A percentile compares a stretch with the other conserved stretches of the same genome.
Evolutionary conservation across 176 grass and related monocot species (phyloP).

Genomic region (Bolboschoenus planiculmis): DNA sequence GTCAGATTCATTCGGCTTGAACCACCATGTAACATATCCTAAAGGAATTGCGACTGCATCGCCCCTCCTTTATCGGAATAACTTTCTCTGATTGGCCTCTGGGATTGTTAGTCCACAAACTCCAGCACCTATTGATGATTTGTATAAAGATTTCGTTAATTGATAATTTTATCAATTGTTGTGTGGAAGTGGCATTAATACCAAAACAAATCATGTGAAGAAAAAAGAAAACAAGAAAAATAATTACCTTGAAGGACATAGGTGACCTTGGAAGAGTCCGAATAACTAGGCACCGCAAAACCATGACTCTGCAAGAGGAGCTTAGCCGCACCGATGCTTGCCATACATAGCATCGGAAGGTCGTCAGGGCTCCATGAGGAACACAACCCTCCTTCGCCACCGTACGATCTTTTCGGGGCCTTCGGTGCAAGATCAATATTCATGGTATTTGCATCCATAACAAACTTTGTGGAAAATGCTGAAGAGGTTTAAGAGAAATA

Average conservation of each 20-base stretch:
- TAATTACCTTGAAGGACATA: background rate
- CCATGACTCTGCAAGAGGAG: slow-evolving; percentile 49
- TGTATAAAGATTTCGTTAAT: background rate
- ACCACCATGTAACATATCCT: slow-evolving; percentile 77
- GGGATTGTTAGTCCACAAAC: background rate
- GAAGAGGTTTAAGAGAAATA: background rate
- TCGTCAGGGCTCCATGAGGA: slow-evolving; percentile 59
- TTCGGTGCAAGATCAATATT: slow-evolving; percentile 63
- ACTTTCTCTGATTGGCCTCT: slow-evolving; percentile 57
- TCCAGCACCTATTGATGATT: background rate
- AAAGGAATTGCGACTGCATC: slow-evolving; percentile 76
- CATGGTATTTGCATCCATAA: slow-evolving; percentile 34
- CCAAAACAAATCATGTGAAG: background rate
- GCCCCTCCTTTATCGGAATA: slow-evolving; percentile 55
- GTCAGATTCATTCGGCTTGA: slow-evolving; percentile 42
- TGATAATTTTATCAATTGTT: background rate
- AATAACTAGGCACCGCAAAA: slow-evolving; percentile 67
- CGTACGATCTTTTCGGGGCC: slow-evolving; percentile 43
- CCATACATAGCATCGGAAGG: slow-evolving; percentile 65
- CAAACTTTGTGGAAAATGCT: background rate
- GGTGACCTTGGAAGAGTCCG: slow-evolving; percentile 26
- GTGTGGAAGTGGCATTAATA: background rate
- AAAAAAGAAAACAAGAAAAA: background rate
- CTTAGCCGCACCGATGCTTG: slow-evolving; percentile 78
- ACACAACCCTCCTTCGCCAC: slow-evolving; percentile 57